A percentile compares a stretch with the other conserved stretches of the same genome.
These are phyloP conservation scores for Rhexocercosporidium sp. DNA, from an alignment of 2,329 filamentous ascomycete species.

Conservation along the genomic window DNA sequence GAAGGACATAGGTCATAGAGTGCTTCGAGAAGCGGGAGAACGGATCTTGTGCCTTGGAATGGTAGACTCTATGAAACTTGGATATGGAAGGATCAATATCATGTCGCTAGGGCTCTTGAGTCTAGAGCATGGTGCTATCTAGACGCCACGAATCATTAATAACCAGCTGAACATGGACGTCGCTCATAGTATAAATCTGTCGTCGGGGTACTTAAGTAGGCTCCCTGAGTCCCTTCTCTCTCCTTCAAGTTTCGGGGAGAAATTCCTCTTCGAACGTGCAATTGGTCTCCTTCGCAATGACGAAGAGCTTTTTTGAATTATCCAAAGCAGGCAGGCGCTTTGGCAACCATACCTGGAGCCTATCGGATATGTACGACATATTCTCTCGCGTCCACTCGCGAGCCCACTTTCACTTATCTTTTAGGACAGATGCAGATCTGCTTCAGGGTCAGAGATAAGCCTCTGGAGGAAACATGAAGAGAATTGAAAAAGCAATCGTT, in stretches of 20 bases:
- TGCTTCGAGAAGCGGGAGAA: not conserved
- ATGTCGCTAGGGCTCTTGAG: not conserved
- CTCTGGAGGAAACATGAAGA: not conserved
- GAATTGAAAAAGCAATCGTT: too few species aligned
- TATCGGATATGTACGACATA: slow-evolving; percentile 13
- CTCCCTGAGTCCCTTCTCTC: not conserved
- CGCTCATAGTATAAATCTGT: not conserved
- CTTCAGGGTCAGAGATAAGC: slow-evolving; percentile 2
- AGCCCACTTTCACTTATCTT: not conserved
- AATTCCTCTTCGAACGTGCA: not conserved
- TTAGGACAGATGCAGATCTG: slow-evolving; percentile 2
- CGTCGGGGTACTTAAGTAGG: not conserved
- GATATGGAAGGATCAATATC: not conserved
- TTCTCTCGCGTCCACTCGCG: not conserved
- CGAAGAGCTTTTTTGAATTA: not conserved
- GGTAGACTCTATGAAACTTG: not conserved
- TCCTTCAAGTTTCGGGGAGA: not conserved
- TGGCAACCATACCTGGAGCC: too few species aligned
- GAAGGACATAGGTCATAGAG: not conserved
- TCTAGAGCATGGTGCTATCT: not conserved
- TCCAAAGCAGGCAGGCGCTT: not conserved
- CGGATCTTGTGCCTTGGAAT: not conserved
- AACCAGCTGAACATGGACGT: slow-evolving; percentile 3
- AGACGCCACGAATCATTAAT: slow-evolving; percentile 4
- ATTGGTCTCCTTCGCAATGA: not conserved